A percentile compares a stretch with the other conserved stretches of the same genome.
Evolutionary conservation across 225 moss, liverwort and hornwort species (phyloP).

Genomic region (Sphagnum tenellum): DNA sequence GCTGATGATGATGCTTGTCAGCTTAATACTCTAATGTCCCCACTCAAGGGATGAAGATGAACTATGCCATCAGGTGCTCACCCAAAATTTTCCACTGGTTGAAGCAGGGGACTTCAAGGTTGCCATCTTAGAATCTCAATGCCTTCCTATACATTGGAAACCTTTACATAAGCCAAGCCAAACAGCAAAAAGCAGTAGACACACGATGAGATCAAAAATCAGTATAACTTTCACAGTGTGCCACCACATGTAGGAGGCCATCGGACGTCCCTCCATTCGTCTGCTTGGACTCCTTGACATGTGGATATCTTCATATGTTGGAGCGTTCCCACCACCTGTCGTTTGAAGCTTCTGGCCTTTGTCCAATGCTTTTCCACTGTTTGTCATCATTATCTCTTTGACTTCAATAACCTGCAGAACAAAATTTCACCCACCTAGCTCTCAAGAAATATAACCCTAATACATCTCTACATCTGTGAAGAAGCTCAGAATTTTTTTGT

Average conservation of each 20-base stretch:
- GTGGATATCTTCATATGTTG: constrained; percentile 10
- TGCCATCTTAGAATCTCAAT: too few species aligned
- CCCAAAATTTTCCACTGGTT: too few species aligned
- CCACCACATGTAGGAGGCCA: constrained; percentile 40
- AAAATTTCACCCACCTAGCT: too few species aligned
- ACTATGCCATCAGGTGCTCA: too few species aligned
- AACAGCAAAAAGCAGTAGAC: constrained; percentile 31
- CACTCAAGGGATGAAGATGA: too few species aligned
- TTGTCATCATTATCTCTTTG: constrained; percentile 43
- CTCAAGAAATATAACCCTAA: too few species aligned
- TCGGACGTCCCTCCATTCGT: constrained; percentile 16
- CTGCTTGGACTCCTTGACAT: constrained; percentile 4
- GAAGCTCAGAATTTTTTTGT: neutral
- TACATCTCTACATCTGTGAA: too few species aligned
- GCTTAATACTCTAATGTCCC: too few species aligned
- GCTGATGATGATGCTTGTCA: too few species aligned
- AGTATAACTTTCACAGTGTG: constrained; percentile 38
- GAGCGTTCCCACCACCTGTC: constrained; percentile 6
- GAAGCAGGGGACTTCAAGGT: too few species aligned
- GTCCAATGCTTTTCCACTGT: constrained; percentile 27
- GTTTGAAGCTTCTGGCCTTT: constrained; percentile 34
- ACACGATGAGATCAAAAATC: constrained; percentile 34
- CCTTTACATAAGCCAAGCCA: constrained; percentile 47
- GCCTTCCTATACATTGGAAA: constrained; percentile 23
- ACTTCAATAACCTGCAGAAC: constrained; percentile 27